A percentile compares a stretch with the other conserved stretches of the same genome.
These are phyloP conservation scores for Setaria italica DNA, from an alignment of 202 grass and related monocot species.

Conservation along the genomic window DNA sequence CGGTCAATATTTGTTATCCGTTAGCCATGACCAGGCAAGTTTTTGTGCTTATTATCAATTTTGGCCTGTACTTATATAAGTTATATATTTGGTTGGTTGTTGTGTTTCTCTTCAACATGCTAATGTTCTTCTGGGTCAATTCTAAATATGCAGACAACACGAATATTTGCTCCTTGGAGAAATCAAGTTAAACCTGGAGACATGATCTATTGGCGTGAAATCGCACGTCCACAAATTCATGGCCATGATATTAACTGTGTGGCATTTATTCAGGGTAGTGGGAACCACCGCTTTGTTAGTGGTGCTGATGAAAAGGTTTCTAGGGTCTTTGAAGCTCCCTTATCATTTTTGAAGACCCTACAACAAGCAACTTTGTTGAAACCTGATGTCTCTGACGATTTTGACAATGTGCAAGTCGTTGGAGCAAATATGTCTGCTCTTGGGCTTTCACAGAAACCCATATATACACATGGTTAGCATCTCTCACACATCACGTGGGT, in stretches of 20 bases:
- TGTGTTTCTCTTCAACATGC: constrained; percentile 25
- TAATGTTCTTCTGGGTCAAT: constrained; percentile 39
- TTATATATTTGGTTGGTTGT: neutral
- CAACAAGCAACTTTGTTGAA: constrained; percentile 73
- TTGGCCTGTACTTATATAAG: neutral
- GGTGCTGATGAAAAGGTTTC: constrained; percentile 99
- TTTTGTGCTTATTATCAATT: constrained; percentile 38
- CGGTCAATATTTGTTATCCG: constrained; percentile 84
- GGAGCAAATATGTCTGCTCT: constrained; percentile 99
- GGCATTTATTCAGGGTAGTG: constrained; percentile 69
- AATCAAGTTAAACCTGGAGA: constrained; percentile 59
- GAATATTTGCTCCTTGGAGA: constrained; percentile 88
- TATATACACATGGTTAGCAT: constrained; percentile 82
- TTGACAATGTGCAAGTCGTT: constrained; percentile 75
- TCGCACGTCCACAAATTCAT: constrained; percentile 87
- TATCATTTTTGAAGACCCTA: constrained; percentile 90
- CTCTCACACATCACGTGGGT: neutral
- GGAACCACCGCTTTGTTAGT: constrained; percentile 89
- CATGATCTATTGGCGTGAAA: constrained; percentile 73
- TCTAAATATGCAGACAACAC: constrained; percentile 74
- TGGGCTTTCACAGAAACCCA: constrained; percentile 94
- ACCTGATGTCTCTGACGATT: constrained; percentile 59
- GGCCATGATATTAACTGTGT: constrained; percentile 96
- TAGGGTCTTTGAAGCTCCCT: constrained; percentile 93
- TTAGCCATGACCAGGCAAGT: constrained; percentile 96